Base-by-base conservation (phyloP, 768 basidiomycete species). In the Lactarius psammicola region DNA sequence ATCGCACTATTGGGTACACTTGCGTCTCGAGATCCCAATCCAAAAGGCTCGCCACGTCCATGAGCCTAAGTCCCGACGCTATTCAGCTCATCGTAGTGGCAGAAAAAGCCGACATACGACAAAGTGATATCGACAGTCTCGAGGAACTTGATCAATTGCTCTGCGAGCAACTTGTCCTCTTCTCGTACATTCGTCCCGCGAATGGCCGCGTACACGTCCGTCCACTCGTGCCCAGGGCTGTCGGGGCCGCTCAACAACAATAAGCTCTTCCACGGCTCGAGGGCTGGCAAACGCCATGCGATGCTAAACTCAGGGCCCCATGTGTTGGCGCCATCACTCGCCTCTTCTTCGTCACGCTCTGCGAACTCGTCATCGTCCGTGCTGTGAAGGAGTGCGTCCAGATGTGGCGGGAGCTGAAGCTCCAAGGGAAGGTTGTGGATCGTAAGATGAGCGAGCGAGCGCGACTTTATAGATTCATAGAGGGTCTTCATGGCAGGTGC, bases 211-310 rank as follows among this genome's bases (percentile, higher is more conserved):
- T 85, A 84, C 1, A 86, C 86, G 59, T 85, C 75, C 17, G 79
- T 83, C 53, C 65, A 40, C 78, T 83, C 72, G 31, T 81, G 83
- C 13, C 60, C 62, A 18, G 81, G 80, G 18, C 82, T 77, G 20
- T 76, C 75, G n/a, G 79, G 38, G 70, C 84, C 78, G 60, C 93
- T 89, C 18, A 96, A 73, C 18, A 94, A 81, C 7, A 98, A 77
- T 18, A 98, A 74, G 26, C 92, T 90, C 73, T 97, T 97, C 96
- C 96, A 98, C 6, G 96, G 95, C 18, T 86, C 81, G 28, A 98
- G 81, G 20, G 83, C 77, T 10, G 90, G 87, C 2, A 94, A 78
- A 55, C 82, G 81, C 89, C 89, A 93, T 3, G 90, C 90, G 62
- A 86, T 79, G 70, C 81, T 80, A 75, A 91, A 80, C 61, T 88